Conservation (phyloP, 805 yeast species). For the Starmerella roubikii region DNA sequence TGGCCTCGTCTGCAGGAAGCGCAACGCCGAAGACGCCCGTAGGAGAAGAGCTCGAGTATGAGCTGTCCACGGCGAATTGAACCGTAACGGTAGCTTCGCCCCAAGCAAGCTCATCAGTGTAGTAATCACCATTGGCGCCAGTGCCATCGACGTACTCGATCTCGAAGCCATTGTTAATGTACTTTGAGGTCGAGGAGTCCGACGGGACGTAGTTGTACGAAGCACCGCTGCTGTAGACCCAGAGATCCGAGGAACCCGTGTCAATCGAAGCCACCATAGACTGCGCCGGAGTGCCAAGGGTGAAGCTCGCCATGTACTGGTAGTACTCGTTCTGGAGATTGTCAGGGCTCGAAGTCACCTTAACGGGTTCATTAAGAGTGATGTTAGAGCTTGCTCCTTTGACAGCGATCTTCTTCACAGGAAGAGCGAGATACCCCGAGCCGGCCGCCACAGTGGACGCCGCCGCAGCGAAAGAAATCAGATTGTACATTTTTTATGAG, state of each 20-base stretch:
- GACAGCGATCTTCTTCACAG: background rate
- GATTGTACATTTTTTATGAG: background rate
- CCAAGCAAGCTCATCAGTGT: slow-evolving; percentile 42
- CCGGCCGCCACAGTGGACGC: background rate
- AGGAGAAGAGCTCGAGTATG: background rate
- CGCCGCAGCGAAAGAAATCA: background rate
- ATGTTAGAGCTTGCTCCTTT: background rate
- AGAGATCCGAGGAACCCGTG: slow-evolving; percentile 60
- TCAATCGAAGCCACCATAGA: slow-evolving; percentile 41
- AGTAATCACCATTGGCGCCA: slow-evolving; percentile 39
- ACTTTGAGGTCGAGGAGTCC: slow-evolving; percentile 19
- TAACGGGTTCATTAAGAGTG: no score
- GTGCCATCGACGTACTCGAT: slow-evolving; percentile 27
- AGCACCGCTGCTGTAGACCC: slow-evolving; percentile 26
- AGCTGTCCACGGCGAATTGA: slow-evolving; percentile 6
- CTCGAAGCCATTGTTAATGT: slow-evolving; percentile 17
- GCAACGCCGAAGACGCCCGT: slow-evolving; percentile 8
- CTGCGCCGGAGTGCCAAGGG: slow-evolving; percentile 43
- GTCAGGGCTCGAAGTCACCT: slow-evolving; percentile 2
- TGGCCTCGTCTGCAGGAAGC: background rate
- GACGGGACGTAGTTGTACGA: slow-evolving; percentile 8
- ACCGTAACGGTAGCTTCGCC: slow-evolving; percentile 32
- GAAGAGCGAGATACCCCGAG: slow-evolving; percentile 1
- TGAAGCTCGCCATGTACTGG: slow-evolving; percentile 15
- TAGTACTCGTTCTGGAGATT: slow-evolving; percentile 11